Percentiles rank a stretch among this genome's conserved stretches.
These are phyloP conservation scores for Aleurites moluccanus DNA, from an alignment of 441 rosid genomes.

Conservation along the genomic window DNA sequence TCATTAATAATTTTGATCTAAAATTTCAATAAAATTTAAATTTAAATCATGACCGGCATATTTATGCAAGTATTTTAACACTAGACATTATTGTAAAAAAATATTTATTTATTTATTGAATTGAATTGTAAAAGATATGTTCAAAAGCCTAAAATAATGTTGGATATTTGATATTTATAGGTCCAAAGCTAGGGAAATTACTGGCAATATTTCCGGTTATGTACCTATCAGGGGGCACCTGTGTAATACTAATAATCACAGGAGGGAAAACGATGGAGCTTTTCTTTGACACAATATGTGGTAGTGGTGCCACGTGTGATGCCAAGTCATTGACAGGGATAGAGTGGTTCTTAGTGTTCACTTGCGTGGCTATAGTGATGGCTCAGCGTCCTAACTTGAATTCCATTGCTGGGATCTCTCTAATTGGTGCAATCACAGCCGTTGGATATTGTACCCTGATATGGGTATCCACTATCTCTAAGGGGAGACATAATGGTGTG, in stretches of 20 bases:
- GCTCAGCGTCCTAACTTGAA: slow-evolving; percentile 49
- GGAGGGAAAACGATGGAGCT: slow-evolving; percentile 40
- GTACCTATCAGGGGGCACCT: slow-evolving; percentile 65
- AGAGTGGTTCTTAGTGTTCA: slow-evolving; percentile 50
- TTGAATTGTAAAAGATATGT: not conserved
- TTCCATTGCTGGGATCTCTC: slow-evolving; percentile 40
- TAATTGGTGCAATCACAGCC: slow-evolving; percentile 37
- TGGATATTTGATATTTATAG: slow-evolving; percentile 23
- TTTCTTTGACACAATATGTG: slow-evolving; percentile 30
- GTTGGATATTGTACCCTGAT: slow-evolving; percentile 34
- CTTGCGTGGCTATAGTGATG: slow-evolving; percentile 35
- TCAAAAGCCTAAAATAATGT: too few relatives aligned
- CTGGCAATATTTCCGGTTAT: slow-evolving; percentile 52
- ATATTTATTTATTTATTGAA: too few relatives aligned
- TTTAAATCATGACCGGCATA: too few relatives aligned
- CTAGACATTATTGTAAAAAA: too few relatives aligned
- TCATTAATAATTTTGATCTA: too few relatives aligned
- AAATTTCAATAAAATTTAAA: too few relatives aligned
- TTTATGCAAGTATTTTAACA: too few relatives aligned
- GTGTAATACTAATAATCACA: slow-evolving; percentile 47
- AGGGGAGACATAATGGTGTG: slow-evolving; percentile 26
- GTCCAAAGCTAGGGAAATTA: slow-evolving; percentile 49
- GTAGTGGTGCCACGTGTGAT: slow-evolving; percentile 3
- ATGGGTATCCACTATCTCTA: slow-evolving; percentile 38
- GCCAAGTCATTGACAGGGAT: slow-evolving; percentile 27